A percentile compares a stretch with the other conserved stretches of the same genome.
Evolutionary conservation across 2,329 filamentous ascomycete genomes (phyloP).

Genomic region (Aspergillus proliferans): DNA sequence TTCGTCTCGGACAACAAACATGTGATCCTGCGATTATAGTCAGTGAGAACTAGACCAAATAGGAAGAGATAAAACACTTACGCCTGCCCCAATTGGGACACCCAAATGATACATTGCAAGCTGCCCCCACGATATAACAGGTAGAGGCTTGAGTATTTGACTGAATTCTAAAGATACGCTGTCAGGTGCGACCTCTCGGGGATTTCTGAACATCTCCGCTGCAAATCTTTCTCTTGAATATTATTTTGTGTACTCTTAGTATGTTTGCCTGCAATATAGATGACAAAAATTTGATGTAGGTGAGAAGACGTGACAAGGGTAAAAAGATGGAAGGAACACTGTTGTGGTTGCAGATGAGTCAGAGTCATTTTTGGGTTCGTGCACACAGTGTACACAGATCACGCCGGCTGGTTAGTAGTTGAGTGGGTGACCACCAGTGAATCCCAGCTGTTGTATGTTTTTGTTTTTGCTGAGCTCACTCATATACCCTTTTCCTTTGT

Average conservation of each 20-base stretch:
- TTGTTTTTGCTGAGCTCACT: too few relatives aligned
- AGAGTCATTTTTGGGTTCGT: not conserved
- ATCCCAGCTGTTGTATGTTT: too few relatives aligned
- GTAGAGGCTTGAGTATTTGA: not conserved
- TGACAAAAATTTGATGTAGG: not conserved
- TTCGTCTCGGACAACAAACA: slow-evolving; percentile 7
- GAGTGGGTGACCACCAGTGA: too few relatives aligned
- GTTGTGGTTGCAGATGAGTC: not conserved
- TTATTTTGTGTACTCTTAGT: not conserved
- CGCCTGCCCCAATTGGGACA: not conserved
- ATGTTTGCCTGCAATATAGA: not conserved
- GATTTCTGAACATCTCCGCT: not conserved
- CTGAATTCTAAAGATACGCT: not conserved
- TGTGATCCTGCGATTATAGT: not conserved
- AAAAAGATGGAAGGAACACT: not conserved
- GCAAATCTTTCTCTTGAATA: not conserved
- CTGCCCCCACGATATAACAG: not conserved
- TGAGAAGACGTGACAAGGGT: not conserved
- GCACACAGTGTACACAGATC: not conserved
- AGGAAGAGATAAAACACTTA: not conserved
- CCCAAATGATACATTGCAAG: not conserved
- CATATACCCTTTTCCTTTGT: too few relatives aligned
- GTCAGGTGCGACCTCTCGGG: not conserved
- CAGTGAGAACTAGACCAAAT: not conserved
- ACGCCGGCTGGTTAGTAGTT: too few relatives aligned